Conservation (phyloP, 148 eudicot species). For the Vaccinium darrowii region DNA sequence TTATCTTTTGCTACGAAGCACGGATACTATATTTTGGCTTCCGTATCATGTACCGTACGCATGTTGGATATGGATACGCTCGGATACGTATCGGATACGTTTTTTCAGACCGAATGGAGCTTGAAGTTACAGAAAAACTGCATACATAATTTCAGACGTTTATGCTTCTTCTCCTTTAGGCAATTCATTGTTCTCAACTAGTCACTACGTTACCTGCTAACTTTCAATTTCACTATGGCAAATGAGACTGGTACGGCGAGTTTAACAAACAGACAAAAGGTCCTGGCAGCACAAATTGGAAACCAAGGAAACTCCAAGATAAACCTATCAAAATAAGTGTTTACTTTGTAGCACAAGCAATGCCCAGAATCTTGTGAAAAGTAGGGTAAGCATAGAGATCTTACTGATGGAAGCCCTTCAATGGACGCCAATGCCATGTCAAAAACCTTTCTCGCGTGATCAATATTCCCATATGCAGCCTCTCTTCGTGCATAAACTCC, state of each 20-base stretch:
- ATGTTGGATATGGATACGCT: no score
- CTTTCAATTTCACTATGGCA: slow-evolving; percentile 1
- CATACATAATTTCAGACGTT: not conserved
- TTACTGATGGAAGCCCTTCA: slow-evolving; percentile 60
- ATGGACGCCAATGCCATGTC: slow-evolving; percentile 91
- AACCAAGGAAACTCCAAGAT: not conserved
- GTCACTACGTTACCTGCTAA: not conserved
- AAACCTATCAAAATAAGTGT: not conserved
- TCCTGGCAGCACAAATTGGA: not conserved
- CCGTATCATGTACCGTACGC: no score
- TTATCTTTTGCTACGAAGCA: not conserved
- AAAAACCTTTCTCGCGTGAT: slow-evolving; percentile 81
- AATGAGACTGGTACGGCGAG: not conserved
- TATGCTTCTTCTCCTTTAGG: not conserved
- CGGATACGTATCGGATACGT: no score
- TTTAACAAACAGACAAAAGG: not conserved
- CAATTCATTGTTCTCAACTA: not conserved
- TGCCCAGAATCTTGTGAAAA: not conserved
- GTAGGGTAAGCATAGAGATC: slow-evolving; percentile 1
- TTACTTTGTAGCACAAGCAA: not conserved
- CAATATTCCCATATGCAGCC: slow-evolving; percentile 79
- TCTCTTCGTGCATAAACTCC: slow-evolving; percentile 95
- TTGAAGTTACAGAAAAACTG: not conserved
- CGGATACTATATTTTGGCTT: no score
- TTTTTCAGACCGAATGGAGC: not conserved